Conservation (phyloP, 2,329 filamentous ascomycete genomes). For the Colletotrichum sp. region DNA sequence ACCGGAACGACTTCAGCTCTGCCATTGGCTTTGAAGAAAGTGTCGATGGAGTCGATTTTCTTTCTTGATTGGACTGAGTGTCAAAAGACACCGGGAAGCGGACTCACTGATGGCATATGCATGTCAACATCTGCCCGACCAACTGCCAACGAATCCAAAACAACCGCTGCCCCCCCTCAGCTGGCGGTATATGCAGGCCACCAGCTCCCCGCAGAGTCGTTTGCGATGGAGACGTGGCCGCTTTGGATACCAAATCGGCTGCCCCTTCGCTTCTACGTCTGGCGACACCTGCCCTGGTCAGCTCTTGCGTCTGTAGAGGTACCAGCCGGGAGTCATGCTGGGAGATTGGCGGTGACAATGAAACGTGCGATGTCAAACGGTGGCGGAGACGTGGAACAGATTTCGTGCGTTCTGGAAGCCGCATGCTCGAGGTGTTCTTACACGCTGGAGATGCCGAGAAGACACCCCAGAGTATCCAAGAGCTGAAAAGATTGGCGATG, state of each 20-base stretch:
- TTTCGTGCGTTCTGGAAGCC: neutral
- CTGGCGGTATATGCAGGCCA: neutral
- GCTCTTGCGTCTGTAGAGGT: neutral
- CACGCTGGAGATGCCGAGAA: neutral
- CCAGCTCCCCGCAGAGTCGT: neutral
- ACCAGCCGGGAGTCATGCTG: neutral
- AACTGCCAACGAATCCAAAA: neutral
- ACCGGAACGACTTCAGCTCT: neutral
- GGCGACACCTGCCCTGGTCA: neutral
- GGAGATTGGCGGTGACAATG: neutral
- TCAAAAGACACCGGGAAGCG: neutral
- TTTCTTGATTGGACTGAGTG: neutral
- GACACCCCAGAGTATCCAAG: rapidly evolving
- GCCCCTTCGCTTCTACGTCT: neutral
- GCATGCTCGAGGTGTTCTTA: neutral
- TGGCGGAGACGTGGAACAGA: rapidly evolving
- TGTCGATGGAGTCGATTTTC: neutral
- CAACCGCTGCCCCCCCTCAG: neutral
- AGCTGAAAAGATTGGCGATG: neutral
- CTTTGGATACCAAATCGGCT: neutral
- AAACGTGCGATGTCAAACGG: neutral
- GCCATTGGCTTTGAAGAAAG: neutral
- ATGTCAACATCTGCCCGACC: neutral
- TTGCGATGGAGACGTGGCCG: neutral
- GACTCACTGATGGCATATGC: neutral